Conservation (phyloP, 441 rosid genomes). For the Euphorbia corollata region DNA sequence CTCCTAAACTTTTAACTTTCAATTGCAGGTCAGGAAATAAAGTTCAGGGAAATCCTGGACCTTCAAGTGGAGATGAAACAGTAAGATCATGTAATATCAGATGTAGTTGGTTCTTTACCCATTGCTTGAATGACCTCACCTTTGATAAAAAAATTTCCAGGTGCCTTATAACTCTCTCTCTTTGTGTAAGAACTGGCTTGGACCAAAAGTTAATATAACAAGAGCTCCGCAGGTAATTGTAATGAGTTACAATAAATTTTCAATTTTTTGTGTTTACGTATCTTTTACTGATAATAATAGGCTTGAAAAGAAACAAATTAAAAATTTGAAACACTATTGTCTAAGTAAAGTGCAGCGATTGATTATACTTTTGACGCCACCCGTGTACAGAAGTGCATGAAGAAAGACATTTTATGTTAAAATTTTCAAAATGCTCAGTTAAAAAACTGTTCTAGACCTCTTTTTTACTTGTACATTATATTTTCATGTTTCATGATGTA, state of each 20-base stretch:
- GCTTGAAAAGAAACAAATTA: neutral
- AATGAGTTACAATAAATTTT: neutral
- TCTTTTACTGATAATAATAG: neutral
- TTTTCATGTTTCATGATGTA: neutral
- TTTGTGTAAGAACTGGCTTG: constrained; percentile 96
- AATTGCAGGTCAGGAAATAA: constrained; percentile 70
- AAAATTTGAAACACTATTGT: neutral
- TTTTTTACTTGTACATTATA: neutral
- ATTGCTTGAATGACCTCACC: constrained; percentile 13
- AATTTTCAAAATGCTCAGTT: too few species aligned
- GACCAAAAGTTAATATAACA: constrained; percentile 79
- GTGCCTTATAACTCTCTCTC: constrained; percentile 94
- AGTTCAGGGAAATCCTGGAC: constrained; percentile 88
- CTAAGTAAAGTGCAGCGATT: neutral
- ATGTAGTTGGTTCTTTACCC: constrained; percentile 10
- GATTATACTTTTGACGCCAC: neutral
- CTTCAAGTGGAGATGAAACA: constrained; percentile 88
- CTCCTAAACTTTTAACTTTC: neutral
- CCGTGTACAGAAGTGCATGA: neutral
- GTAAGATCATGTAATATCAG: constrained; percentile 37
- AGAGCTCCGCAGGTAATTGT: constrained; percentile 83
- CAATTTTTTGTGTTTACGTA: neutral
- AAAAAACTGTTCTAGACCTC: too few species aligned
- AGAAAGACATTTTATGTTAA: neutral
- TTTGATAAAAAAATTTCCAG: constrained; percentile 34